phyloP scores from a whole-genome alignment of 2,329 filamentous ascomycete genomes.

The Cladosporium velox region DNA sequence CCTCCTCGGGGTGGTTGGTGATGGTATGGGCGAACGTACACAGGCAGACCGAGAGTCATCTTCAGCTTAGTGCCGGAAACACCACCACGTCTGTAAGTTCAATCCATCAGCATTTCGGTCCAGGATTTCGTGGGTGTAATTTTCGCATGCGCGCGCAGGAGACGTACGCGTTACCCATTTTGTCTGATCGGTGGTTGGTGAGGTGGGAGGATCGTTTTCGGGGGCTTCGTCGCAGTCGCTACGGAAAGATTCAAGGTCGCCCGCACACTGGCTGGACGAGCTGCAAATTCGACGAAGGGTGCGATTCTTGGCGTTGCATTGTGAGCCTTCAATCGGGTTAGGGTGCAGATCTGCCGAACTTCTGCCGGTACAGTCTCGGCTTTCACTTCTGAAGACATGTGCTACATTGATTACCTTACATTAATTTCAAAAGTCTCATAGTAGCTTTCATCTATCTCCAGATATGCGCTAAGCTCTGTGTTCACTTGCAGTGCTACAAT shows the following conservation, averaged over 20 bases:
- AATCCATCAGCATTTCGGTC: conserved; percentile 19
- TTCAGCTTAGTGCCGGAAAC: conserved; percentile 99
- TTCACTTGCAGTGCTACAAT: neutral
- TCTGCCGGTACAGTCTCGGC: no score
- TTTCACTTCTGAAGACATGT: neutral
- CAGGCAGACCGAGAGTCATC: conserved; percentile 99
- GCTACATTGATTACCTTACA: neutral
- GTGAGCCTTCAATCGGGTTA: neutral
- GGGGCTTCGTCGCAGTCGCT: conserved; percentile 17
- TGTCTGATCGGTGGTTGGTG: conserved; percentile 20
- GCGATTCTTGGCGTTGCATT: neutral
- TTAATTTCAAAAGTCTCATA: neutral
- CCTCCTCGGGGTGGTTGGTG: conserved; percentile 8
- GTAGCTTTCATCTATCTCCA: neutral
- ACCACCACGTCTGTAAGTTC: conserved; percentile 58
- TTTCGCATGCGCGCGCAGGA: conserved; percentile 7
- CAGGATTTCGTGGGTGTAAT: neutral
- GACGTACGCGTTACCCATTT: conserved; percentile 22
- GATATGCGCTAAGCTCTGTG: neutral
- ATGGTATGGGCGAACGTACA: conserved; percentile 66
- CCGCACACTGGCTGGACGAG: neutral
- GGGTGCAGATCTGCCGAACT: no score
- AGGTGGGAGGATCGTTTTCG: conserved; percentile 15
- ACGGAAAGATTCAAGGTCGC: conserved; percentile 17
- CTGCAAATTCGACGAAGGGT: neutral